Conservation (phyloP, 1,284 basidiomycete species). For the Apiotrichum akiyoshidainum region DNA sequence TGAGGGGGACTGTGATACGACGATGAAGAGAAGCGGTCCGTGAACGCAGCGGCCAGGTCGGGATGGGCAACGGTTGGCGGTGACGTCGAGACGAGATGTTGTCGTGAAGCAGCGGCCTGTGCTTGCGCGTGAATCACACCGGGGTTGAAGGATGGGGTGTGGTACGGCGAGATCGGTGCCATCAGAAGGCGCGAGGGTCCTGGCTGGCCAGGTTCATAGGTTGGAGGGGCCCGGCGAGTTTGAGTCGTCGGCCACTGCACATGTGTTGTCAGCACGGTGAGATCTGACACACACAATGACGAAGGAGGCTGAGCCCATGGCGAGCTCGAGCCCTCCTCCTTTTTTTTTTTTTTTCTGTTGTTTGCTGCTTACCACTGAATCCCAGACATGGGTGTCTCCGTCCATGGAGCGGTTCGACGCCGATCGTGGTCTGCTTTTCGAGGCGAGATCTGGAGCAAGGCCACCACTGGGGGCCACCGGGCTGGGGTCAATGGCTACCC, state of each 20-base stretch:
- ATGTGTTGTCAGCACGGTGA: neutral
- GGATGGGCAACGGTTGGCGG: neutral
- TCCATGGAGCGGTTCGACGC: neutral
- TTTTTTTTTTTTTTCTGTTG: too few species aligned
- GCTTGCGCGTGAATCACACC: slow-evolving; percentile 26
- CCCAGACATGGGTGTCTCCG: neutral
- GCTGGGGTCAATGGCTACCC: too few species aligned
- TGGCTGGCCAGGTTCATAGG: slow-evolving; percentile 16
- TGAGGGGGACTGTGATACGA: neutral
- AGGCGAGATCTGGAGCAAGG: neutral
- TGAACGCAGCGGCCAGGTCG: neutral
- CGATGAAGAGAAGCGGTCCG: neutral
- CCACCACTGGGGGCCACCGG: too few species aligned
- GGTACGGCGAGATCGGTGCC: slow-evolving; percentile 43
- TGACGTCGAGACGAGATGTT: neutral
- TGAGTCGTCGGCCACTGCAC: slow-evolving; percentile 38
- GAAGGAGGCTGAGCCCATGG: too few species aligned
- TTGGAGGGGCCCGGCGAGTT: slow-evolving; percentile 19
- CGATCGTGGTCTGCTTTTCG: neutral
- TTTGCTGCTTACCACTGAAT: neutral
- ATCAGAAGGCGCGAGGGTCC: slow-evolving; percentile 32
- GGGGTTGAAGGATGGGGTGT: slow-evolving; percentile 44
- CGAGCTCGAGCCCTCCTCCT: too few species aligned
- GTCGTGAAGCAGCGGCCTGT: slow-evolving; percentile 1
- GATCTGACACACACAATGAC: too few species aligned